These are phyloP conservation scores for Austroboletus eburneus DNA, from an alignment of 768 basidiomycete genomes.

Conservation along the genomic window DNA sequence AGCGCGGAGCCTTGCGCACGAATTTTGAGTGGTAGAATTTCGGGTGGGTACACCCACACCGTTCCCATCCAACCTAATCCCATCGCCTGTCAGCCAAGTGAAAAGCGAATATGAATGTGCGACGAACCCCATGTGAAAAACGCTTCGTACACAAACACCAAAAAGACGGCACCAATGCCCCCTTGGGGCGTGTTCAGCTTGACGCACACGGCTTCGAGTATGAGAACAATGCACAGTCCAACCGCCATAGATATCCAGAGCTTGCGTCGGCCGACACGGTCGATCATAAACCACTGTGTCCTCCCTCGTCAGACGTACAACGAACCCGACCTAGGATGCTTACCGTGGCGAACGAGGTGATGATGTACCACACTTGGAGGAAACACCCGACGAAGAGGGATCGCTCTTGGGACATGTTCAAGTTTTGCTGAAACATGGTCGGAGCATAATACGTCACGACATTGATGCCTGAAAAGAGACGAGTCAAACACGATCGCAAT, in stretches of 20 bases:
- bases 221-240: slow-evolving; percentile 7
- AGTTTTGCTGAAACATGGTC: slow-evolving; percentile 6
- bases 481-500: too few species aligned
- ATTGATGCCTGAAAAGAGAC: slow-evolving; percentile 5
- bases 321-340: not conserved
- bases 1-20: slow-evolving; percentile 6
- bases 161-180: slow-evolving; percentile 6
- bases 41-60: slow-evolving; percentile 8
- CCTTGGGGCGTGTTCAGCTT: slow-evolving; percentile 2
- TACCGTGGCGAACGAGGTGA: slow-evolving; percentile 6
- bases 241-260: slow-evolving; percentile 9
- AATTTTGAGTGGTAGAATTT: slow-evolving; percentile 8
- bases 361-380: slow-evolving; percentile 8
- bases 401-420: slow-evolving; percentile 4
- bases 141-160: slow-evolving; percentile 7
- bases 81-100: not conserved
- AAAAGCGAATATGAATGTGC: not conserved
- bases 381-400: slow-evolving; percentile 6
- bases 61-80: slow-evolving; percentile 7
- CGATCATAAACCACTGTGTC: slow-evolving; percentile 6
- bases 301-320: not conserved
- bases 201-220: slow-evolving; percentile 6
- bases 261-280: slow-evolving; percentile 8
- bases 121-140: slow-evolving; percentile 8
- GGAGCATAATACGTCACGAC: slow-evolving; percentile 9